Base-by-base conservation (phyloP, 2,329 filamentous ascomycete species). In the Monilinia fructicola region DNA sequence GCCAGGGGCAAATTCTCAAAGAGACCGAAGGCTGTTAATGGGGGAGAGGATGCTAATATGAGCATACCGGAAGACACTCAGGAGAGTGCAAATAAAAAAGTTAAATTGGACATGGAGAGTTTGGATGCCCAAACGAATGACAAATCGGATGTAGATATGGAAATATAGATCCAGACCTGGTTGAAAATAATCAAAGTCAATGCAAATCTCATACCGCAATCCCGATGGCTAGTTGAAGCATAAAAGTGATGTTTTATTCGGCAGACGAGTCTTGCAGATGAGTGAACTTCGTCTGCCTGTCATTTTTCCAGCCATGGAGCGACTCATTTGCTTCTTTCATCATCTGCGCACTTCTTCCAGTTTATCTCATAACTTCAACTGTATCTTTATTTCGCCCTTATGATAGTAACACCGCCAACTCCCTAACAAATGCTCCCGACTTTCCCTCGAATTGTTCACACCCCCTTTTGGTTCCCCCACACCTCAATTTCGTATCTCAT, bases 1-100 rank as follows among this genome's bases (percentile, higher is more conserved):
- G 94, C 94, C 1, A 87, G 92, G 68, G 95, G 95, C 0, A 87
- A 87, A 77, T 93, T 89, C 61, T 68, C 67, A 28, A 73, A 67
- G 66, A 72, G 69, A 69, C 72, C 66, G 50, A 71, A 65, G 54
- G 68, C 59, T 21, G 46, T 23, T 16, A 67, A 67, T 10, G 65
- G 54, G 10, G 68, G 60, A 60, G 68, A 40, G 18, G 55, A 21
- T 28, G 38, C 12, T 6, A 67, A 38, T 53, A 55, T 50, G 62
- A 60, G 65, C n/a, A 52, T 6, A 26, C 31, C 12, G 18, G 65
- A 54, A 5, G 46, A 59, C 26, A 46, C 11, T n/a, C n/a, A 54
- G 16, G 61, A 59, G 26, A 59, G 54, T 35, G 53, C 38, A n/a
- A 58, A 40, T 12, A 55, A 67, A 53, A 68, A 67, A 70, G 59